phyloP scores from a whole-genome alignment of 352 stramenopile genomes.

The Phytophthora chlamydospora region DNA sequence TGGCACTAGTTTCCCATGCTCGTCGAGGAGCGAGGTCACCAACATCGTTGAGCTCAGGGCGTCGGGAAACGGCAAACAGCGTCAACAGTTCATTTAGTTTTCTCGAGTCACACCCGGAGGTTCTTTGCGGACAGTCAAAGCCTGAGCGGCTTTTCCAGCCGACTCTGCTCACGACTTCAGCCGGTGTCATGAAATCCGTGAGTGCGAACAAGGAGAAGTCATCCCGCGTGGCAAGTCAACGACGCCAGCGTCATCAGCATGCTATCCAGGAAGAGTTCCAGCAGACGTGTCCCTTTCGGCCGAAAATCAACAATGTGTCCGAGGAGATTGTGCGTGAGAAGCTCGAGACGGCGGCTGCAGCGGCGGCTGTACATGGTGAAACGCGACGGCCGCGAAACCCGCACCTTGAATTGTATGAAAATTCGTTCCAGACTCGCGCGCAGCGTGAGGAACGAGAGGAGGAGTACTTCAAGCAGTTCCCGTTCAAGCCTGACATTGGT shows the following conservation, averaged over 20 bases:
- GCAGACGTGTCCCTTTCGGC: constrained; percentile 69
- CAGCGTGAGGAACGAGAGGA: constrained; percentile 53
- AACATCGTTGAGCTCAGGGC: constrained; percentile 9
- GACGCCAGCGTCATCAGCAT: constrained; percentile 58
- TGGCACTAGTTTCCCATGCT: constrained; percentile 25
- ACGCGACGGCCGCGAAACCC: constrained; percentile 47
- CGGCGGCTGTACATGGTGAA: constrained; percentile 23
- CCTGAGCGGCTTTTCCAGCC: constrained; percentile 71
- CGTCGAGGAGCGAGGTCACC: constrained; percentile 9
- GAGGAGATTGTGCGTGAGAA: constrained; percentile 80
- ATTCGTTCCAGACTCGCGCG: constrained; percentile 57
- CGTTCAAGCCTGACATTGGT: constrained; percentile 84
- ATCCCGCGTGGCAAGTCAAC: constrained; percentile 35
- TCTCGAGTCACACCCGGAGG: constrained; percentile 27
- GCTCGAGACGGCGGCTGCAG: constrained; percentile 47
- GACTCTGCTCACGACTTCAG: constrained; percentile 53
- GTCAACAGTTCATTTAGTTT: constrained; percentile 28
- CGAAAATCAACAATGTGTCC: constrained; percentile 75
- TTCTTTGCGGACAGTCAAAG: constrained; percentile 61
- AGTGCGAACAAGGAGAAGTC: constrained; percentile 53
- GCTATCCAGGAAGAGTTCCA: constrained; percentile 72
- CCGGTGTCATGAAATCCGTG: constrained; percentile 34
- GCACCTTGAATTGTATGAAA: constrained; percentile 73
- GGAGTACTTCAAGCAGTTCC: constrained; percentile 66
- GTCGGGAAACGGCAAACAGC: constrained; percentile 32